Evolutionary conservation across 163 green algal species (phyloP), one percentile per base, ranked within the genome.

Genomic region (Chlorella variabilis): DNA sequence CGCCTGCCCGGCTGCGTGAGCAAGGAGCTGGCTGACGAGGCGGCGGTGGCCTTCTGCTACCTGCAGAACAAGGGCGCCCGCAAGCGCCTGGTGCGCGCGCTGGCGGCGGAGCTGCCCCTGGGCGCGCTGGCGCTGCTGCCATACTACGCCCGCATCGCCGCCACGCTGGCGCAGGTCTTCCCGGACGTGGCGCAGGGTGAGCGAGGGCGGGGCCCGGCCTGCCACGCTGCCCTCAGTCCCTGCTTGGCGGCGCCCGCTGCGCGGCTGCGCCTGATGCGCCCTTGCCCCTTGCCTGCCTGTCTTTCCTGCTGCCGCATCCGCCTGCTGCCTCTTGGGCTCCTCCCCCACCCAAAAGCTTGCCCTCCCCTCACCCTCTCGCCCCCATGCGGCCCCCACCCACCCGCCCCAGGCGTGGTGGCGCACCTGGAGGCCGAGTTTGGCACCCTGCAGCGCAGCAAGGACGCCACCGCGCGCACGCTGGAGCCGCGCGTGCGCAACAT

Each of bases 401-500:
- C n/a, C n/a, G 9, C 33, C 4, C 51, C 75, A 34, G 81, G 31
- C 21, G 69, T 97, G 18, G 73, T 90, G 18, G 42, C 74, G 20
- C 42, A 86, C 71, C 84, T 96, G 61, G 90, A 97, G 75, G 76
- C 89, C 21, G 91, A 96, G 76, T 95, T 95, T 70, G 45, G 51
- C 17, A 13, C 27, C 4, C 83, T 95, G 54, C 76, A 85, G 69
- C 70, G 69, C 36, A 84, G 81, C n/a, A 95, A 94, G 83, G 91
- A 96, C 71, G 78, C 81, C 25, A 92, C 85, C 1, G 78, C 77
- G 42, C 87, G 85, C 68, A 93, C 83, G 39, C 80, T 96, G 73
- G 94, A 98, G 84, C 84, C 86, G 13, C 90, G 95, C 36, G 79
- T 98, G 18, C 82, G 91, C 79, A 96, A 94, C 85, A 83, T 88